phyloP scores from a whole-genome alignment of 305 asterid genomes.

The Rubia peregrina region DNA sequence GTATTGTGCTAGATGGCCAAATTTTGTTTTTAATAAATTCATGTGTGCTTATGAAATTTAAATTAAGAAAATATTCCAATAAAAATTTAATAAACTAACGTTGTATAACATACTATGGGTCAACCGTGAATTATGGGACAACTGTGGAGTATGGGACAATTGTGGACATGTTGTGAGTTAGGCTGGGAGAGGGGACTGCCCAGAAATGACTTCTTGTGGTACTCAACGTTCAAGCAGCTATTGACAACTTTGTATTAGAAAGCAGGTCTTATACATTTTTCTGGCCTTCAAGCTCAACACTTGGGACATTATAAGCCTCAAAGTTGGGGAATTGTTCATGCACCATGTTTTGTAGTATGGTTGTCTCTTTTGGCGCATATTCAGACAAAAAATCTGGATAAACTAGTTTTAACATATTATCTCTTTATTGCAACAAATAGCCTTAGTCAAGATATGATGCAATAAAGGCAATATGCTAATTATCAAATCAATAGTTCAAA shows the following conservation, averaged over 20 bases:
- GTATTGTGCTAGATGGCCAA: no score
- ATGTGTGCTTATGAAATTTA: no score
- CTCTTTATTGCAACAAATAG: conserved; percentile 80
- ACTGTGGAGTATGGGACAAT: conserved; percentile 28
- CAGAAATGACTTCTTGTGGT: conserved; percentile 79
- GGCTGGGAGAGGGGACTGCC: conserved; percentile 59
- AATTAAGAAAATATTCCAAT: no score
- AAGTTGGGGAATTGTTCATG: conserved; percentile 60
- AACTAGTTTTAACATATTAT: conserved; percentile 58
- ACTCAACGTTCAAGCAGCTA: conserved; percentile 40
- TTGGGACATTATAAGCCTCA: conserved; percentile 81
- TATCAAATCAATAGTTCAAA: no score
- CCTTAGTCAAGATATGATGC: conserved; percentile 38
- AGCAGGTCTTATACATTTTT: conserved; percentile 68
- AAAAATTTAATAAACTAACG: no score
- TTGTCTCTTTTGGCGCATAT: conserved; percentile 68
- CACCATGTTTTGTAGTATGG: conserved; percentile 69
- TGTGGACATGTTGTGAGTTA: conserved; percentile 43
- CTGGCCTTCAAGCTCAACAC: conserved; percentile 87
- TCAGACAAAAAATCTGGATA: conserved; percentile 68
- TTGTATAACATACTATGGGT: no score
- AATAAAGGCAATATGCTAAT: neutral
- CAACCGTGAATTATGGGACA: no score
- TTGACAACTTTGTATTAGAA: conserved; percentile 72
- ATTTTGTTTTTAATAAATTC: no score